Percentiles rank a stretch among this genome's conserved stretches.
phyloP scores from a whole-genome alignment of 2,329 filamentous ascomycete species.

The Rutstroemia sp. region DNA sequence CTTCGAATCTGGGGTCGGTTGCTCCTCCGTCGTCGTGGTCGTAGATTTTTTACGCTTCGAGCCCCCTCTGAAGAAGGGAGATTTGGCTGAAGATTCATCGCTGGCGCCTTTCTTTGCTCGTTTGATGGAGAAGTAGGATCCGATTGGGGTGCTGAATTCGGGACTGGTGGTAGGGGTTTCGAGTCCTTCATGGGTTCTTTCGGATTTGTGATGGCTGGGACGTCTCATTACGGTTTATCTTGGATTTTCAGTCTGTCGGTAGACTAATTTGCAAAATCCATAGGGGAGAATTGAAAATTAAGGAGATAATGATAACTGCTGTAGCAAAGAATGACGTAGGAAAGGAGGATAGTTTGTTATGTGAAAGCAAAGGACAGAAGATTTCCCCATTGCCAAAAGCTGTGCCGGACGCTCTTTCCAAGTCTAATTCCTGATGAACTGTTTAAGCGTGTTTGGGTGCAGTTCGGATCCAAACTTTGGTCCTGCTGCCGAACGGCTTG shows the following conservation, averaged over 20 bases:
- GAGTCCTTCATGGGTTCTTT: slow-evolving; percentile 1
- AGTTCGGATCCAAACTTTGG: no score
- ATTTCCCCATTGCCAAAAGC: no score
- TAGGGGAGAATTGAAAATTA: background rate
- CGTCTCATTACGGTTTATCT: slow-evolving; percentile 2
- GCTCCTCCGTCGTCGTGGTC: background rate
- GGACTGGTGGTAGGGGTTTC: background rate
- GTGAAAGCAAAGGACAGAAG: no score
- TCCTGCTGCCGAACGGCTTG: no score
- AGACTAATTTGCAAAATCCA: background rate
- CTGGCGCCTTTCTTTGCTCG: background rate
- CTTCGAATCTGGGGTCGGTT: background rate
- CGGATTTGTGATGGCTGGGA: background rate
- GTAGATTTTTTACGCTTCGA: background rate
- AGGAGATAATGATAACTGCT: background rate
- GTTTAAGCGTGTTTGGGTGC: no score
- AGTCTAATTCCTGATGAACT: no score
- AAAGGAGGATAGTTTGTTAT: no score
- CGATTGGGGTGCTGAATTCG: background rate
- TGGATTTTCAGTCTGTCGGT: background rate
- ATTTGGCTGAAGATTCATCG: background rate
- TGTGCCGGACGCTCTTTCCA: no score
- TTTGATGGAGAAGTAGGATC: background rate
- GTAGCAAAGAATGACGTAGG: no score
- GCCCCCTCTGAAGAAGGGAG: background rate